Base-by-base conservation (phyloP, 1,284 basidiomycete genomes). In the Pseudomicrostroma phylloplanum region DNA sequence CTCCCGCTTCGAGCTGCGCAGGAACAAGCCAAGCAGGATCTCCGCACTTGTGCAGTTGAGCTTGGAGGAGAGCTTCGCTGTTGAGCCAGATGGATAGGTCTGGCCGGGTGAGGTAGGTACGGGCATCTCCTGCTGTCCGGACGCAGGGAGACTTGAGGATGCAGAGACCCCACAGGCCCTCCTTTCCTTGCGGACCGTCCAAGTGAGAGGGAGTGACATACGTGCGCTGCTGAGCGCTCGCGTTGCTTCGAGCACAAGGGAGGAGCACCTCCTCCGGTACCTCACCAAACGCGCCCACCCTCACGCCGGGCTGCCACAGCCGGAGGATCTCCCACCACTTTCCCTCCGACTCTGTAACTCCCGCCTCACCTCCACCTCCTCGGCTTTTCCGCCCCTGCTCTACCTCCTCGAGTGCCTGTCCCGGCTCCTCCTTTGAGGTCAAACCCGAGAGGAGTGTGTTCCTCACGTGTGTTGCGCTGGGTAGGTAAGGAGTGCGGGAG, bases 71-170 rank as follows among this genome's bases (percentile, higher is more conserved):
- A 9, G 30, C 30, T 36, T 36, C 51, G 17, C 13, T 25, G 51
- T 19, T 54, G 51, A 54, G 6, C 51, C 51, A 54, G 51, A 54
- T 54, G 51, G 21, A 23, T 6, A 54, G 7, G 13, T 54, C 26
- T 17, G 51, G 51, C 8, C 17, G 51, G 51, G 4, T 19, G 21
- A 54, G 21, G 51, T 26, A 54, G 13, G 51, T 54, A 6, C 21
- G 13, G 21, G 15, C 2, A 13, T 54, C 51, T 2, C 21, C 21
- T 8, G 19, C 3, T 7, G 19, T 6, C 4, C 51, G 51, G 15
- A 25, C 2, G 6, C 13, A 3, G 7, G 51, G 25, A 19, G 51
- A 25, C 7, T 23, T 26, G 51, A 54, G 51, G 51, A 54, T 54
- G 21, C 17, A 19, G 21, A 54, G 25, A 15, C 17, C 51, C 51